These are phyloP conservation scores for Podila minutissima DNA, from an alignment of 192 early-diverging fungal genomes.

Conservation along the genomic window DNA sequence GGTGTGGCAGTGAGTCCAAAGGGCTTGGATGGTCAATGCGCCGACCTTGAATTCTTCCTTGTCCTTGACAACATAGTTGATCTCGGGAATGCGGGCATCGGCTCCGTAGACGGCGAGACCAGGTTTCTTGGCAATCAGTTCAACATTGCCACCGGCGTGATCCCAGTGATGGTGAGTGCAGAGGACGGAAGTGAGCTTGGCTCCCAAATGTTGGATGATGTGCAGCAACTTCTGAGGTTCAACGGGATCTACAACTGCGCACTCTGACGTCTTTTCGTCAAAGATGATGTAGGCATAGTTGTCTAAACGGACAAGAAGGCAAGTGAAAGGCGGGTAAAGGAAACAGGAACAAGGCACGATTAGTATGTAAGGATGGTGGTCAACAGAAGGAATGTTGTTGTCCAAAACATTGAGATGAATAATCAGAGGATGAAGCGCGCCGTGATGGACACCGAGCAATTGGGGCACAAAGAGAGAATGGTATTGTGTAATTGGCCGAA, in stretches of 20 bases:
- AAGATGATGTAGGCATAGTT: slow-evolving; percentile 90
- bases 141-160: slow-evolving; percentile 84
- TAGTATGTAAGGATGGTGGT: too few species aligned
- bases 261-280: slow-evolving; percentile 72
- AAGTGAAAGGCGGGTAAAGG: not conserved
- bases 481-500: too few species aligned
- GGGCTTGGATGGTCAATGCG: slow-evolving; percentile 69
- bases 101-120: slow-evolving; percentile 83
- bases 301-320: slow-evolving; percentile 49
- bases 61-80: slow-evolving; percentile 79
- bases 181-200: slow-evolving; percentile 68
- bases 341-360: too few species aligned
- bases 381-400: too few species aligned
- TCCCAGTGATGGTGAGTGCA: slow-evolving; percentile 94
- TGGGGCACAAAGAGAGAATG: too few species aligned
- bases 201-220: slow-evolving; percentile 60
- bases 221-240: slow-evolving; percentile 77
- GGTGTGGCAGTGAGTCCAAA: slow-evolving; percentile 91
- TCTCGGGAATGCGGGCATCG: slow-evolving; percentile 85
- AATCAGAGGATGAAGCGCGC: too few species aligned
- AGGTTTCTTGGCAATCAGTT: slow-evolving; percentile 63
- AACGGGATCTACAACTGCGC: slow-evolving; percentile 89
- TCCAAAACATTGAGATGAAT: too few species aligned
- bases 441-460: too few species aligned
- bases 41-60: slow-evolving; percentile 82